A percentile compares a stretch with the other conserved stretches of the same genome.
phyloP scores from a whole-genome alignment of 108 stramenopile species.

The Pseudonitzschia multistriata region DNA sequence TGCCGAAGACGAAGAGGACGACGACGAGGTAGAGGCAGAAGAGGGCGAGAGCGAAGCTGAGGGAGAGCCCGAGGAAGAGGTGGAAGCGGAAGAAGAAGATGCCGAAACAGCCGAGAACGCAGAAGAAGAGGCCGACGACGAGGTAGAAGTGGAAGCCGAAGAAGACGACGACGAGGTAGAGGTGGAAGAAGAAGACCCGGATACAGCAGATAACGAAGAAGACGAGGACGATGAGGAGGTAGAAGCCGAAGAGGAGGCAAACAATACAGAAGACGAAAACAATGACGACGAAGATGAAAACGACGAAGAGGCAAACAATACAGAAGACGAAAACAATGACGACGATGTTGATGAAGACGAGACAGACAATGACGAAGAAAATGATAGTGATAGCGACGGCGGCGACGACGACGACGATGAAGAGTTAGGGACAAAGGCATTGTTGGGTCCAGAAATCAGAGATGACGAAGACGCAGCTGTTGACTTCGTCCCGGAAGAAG shows the following conservation, averaged over 20 bases:
- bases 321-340: background rate
- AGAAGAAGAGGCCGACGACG: background rate
- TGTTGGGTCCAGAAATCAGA: constrained; percentile 10
- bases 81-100: background rate
- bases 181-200: background rate
- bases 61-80: background rate
- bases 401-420: constrained; percentile 1
- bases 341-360: constrained; percentile 1
- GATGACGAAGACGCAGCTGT: constrained; percentile 10
- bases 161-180: background rate
- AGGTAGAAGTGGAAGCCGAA: background rate
- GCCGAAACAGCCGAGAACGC: background rate
- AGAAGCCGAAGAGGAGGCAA: background rate
- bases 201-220: background rate
- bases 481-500: constrained; percentile 8
- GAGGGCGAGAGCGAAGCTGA: background rate
- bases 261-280: background rate
- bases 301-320: background rate
- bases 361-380: background rate
- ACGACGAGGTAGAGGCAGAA: background rate
- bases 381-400: background rate
- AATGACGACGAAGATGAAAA: background rate
- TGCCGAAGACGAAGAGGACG: constrained; percentile 2
- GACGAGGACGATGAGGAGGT: background rate
- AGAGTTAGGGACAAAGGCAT: constrained; percentile 5